phyloP scores from a whole-genome alignment of 2,329 filamentous ascomycete genomes.

The Beauveria pseudobassiana region DNA sequence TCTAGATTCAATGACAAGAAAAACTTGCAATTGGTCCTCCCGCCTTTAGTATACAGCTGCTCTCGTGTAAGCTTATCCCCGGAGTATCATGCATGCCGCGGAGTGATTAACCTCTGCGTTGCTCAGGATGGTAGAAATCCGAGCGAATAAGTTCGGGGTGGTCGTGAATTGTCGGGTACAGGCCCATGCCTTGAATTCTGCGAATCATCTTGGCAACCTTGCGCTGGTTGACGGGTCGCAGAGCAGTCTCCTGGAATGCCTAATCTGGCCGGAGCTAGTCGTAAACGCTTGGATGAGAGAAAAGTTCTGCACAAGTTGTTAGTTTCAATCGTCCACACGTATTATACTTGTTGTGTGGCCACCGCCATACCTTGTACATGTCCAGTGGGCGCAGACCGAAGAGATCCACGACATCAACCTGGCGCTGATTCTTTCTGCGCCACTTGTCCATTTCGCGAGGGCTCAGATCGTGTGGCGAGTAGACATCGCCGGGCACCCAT shows the following conservation, averaged over 20 bases:
- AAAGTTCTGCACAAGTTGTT: constrained; percentile 61
- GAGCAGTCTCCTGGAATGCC: constrained; percentile 67
- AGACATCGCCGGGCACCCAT: constrained; percentile 76
- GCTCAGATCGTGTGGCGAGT: constrained; percentile 81
- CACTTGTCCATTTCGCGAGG: constrained; percentile 75
- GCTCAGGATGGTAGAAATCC: constrained; percentile 21
- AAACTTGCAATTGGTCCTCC: not conserved
- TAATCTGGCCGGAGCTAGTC: constrained; percentile 77
- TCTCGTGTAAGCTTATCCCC: not conserved
- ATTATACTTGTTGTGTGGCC: not conserved
- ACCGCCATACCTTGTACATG: constrained; percentile 67
- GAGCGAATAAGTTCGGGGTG: constrained; percentile 72
- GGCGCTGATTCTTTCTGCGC: constrained; percentile 51
- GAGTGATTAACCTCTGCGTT: not conserved
- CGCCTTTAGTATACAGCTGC: constrained; percentile 2
- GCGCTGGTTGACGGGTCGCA: constrained; percentile 84
- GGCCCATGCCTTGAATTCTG: constrained; percentile 77
- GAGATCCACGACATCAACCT: constrained; percentile 68
- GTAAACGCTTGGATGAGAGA: constrained; percentile 85
- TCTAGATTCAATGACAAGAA: constrained; percentile 1
- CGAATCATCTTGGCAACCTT: constrained; percentile 89
- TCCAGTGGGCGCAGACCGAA: constrained; percentile 72
- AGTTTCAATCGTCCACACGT: not conserved
- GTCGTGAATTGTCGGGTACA: constrained; percentile 84
- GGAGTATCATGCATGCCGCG: not conserved